phyloP scores from a whole-genome alignment of 1,139 yeast species.

The Pichia sp. region DNA sequence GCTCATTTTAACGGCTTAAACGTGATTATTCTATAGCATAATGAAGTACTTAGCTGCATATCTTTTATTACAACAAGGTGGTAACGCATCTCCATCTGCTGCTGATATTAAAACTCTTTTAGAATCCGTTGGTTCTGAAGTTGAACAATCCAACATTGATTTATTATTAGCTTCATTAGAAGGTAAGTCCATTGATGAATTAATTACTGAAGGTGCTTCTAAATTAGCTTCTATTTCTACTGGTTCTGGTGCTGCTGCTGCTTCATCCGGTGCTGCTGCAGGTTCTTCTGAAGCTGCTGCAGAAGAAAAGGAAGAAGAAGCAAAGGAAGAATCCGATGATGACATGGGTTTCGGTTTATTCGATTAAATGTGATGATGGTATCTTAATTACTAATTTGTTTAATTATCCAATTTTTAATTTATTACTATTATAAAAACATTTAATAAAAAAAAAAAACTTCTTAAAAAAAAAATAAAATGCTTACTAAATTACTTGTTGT shows the following conservation, averaged over 20 bases:
- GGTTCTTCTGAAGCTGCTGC: constrained; percentile 64
- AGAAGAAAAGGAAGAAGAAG: constrained; percentile 63
- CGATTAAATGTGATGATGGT: constrained; percentile 24
- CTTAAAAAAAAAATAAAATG: background rate
- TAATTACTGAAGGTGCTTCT: constrained; percentile 91
- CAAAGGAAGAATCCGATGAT: constrained; percentile 43
- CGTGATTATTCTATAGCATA: constrained; percentile 37
- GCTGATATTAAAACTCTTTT: constrained; percentile 84
- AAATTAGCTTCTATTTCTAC: constrained; percentile 96
- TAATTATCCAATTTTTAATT: background rate
- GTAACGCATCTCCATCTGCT: constrained; percentile 78
- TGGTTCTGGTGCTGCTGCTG: constrained; percentile 90
- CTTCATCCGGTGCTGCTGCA: constrained; percentile 60
- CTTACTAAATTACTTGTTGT: background rate
- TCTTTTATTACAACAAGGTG: constrained; percentile 63
- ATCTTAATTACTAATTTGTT: background rate
- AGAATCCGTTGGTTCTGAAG: constrained; percentile 93
- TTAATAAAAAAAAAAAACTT: background rate
- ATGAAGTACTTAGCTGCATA: constrained; percentile 68
- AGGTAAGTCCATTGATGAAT: constrained; percentile 88
- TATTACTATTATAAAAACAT: background rate
- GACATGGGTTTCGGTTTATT: constrained; percentile 36
- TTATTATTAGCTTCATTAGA: constrained; percentile 84
- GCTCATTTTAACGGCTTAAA: constrained; percentile 34
- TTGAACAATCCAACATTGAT: constrained; percentile 82